Conservation (phyloP, 176 grass and related monocot genomes). For the Musa beccarii region DNA sequence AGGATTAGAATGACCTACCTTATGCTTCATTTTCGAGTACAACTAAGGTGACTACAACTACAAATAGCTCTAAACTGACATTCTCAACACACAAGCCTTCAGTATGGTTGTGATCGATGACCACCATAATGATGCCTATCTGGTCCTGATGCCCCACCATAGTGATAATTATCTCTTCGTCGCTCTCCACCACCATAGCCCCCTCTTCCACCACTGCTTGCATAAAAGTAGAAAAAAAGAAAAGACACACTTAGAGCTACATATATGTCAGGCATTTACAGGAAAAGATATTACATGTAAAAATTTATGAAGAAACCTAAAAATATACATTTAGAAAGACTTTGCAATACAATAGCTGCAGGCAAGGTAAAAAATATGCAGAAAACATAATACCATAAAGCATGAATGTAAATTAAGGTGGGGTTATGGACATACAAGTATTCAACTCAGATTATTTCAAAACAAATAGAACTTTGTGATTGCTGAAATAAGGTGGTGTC, state of each 20-base stretch:
- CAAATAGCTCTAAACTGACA: constrained; percentile 71
- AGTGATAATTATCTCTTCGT: constrained; percentile 82
- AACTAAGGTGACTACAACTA: constrained; percentile 63
- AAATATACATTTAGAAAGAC: no score
- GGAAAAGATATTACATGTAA: background rate
- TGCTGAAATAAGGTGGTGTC: no score
- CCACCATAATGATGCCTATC: constrained; percentile 82
- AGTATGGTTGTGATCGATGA: constrained; percentile 74
- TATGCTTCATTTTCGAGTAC: constrained; percentile 52
- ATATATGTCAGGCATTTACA: background rate
- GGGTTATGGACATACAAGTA: no score
- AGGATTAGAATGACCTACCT: constrained; percentile 59
- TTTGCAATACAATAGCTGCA: no score
- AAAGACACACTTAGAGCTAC: background rate
- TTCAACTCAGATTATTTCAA: no score
- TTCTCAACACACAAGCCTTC: constrained; percentile 66
- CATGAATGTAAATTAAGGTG: no score
- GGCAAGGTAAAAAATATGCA: no score
- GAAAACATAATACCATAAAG: no score
- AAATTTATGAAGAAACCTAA: background rate
- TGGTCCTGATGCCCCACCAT: constrained; percentile 73
- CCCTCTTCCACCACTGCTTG: constrained; percentile 52
- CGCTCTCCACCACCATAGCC: constrained; percentile 69
- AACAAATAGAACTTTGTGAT: no score
- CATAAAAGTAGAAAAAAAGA: background rate